Conservation (phyloP, 768 basidiomycete genomes). For the Calocybe indica region DNA sequence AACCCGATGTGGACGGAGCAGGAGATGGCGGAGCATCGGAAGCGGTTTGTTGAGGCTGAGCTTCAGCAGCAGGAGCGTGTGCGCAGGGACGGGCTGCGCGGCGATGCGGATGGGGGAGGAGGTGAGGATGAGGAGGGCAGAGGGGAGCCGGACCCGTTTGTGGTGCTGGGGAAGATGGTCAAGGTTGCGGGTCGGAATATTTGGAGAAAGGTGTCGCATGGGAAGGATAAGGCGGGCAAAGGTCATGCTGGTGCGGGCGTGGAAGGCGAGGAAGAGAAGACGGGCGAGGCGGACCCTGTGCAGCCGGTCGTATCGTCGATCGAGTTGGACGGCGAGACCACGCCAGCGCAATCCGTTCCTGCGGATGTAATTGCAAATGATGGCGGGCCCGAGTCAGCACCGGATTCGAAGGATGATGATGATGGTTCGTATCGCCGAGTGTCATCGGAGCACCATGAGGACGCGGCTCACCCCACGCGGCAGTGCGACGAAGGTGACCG, state of each 20-base stretch:
- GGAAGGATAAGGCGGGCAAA: slow-evolving; percentile 19
- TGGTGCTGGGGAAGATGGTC: slow-evolving; percentile 43
- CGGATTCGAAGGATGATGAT: neutral
- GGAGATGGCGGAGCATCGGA: slow-evolving; percentile 20
- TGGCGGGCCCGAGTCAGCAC: neutral
- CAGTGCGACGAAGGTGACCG: slow-evolving; percentile 5
- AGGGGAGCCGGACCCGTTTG: slow-evolving; percentile 39
- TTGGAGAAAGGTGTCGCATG: slow-evolving; percentile 44
- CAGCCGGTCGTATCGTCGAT: slow-evolving; percentile 4
- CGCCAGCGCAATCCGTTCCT: no score
- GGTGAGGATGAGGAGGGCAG: slow-evolving; percentile 16
- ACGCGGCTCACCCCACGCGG: slow-evolving; percentile 7
- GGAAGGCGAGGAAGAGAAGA: slow-evolving; percentile 11
- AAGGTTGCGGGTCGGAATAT: slow-evolving; percentile 44
- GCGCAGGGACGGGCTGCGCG: slow-evolving; percentile 12
- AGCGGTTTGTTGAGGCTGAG: no score
- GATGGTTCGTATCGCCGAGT: neutral
- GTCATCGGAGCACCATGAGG: neutral
- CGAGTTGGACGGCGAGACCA: slow-evolving; percentile 1
- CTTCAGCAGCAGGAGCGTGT: slow-evolving; percentile 17
- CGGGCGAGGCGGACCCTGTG: slow-evolving; percentile 3
- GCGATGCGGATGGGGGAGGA: slow-evolving; percentile 8
- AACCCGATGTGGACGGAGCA: slow-evolving; percentile 32
- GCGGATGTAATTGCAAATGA: no score
- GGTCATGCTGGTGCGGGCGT: slow-evolving; percentile 3